Conservation (phyloP, 1,284 basidiomycete species). For the Fomitopsis schrenkii region DNA sequence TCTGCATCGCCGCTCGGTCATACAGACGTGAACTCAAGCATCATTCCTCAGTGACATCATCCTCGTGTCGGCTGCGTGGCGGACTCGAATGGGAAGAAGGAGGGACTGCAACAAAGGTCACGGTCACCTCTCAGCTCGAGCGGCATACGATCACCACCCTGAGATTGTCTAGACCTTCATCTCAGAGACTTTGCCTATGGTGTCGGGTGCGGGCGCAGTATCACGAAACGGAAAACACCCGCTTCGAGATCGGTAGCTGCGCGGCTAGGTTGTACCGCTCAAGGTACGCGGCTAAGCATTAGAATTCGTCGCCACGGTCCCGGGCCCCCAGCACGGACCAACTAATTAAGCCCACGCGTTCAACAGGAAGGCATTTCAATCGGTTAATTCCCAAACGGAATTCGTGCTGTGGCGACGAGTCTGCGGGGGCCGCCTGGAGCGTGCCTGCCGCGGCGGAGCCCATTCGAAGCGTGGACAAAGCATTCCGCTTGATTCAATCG, state of each 20-base stretch:
- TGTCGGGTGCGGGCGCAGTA: background rate
- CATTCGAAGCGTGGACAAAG: slow-evolving; percentile 1
- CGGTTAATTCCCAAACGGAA: background rate
- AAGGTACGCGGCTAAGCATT: background rate
- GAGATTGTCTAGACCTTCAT: background rate
- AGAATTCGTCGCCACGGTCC: background rate
- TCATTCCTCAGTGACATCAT: background rate
- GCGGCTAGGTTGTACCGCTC: background rate
- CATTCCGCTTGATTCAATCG: background rate
- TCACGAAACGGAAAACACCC: background rate
- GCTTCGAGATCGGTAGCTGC: background rate
- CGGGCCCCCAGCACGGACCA: background rate
- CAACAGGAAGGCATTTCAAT: background rate
- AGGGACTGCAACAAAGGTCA: background rate
- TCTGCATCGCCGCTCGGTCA: background rate
- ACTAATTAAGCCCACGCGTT: background rate
- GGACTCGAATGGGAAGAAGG: background rate
- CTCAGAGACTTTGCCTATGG: background rate
- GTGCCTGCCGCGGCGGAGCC: slow-evolving; percentile 1
- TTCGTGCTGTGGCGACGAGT: background rate
- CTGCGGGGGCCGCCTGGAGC: background rate
- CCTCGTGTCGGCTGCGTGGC: background rate
- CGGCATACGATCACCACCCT: background rate
- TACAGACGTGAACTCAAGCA: background rate
- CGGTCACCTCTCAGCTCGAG: background rate